Evolutionary conservation across 805 yeast genomes (phyloP).

Genomic region (Sungouiella blattae): DNA sequence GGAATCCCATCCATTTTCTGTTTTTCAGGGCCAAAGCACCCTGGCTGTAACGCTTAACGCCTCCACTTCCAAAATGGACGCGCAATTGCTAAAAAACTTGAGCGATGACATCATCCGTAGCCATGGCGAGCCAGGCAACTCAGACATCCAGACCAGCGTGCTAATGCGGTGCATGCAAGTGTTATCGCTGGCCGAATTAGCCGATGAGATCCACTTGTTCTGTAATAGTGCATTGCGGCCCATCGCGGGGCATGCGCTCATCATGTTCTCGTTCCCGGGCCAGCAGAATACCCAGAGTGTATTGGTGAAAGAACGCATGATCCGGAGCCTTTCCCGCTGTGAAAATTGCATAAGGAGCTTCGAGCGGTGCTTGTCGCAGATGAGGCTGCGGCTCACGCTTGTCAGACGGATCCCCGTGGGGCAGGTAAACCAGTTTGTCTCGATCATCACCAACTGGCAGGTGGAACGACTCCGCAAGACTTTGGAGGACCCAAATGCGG

Average conservation of each 20-base stretch:
- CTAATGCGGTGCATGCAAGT: constrained; percentile 20
- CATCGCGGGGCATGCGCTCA: constrained; percentile 50
- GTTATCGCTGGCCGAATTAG: constrained; percentile 13
- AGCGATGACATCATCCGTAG: constrained; percentile 22
- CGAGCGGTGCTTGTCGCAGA: constrained; percentile 48
- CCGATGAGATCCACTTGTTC: constrained; percentile 44
- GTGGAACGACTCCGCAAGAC: constrained; percentile 7
- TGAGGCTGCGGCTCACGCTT: constrained; percentile 50
- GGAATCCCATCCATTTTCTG: no score
- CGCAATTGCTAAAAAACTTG: constrained; percentile 13
- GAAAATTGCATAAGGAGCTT: constrained; percentile 51
- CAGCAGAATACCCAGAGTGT: constrained; percentile 28
- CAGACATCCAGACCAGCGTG: constrained; percentile 24
- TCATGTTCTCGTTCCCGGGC: constrained; percentile 56
- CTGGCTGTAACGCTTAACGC: no score
- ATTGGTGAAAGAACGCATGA: constrained; percentile 39
- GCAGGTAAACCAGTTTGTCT: constrained; percentile 29
- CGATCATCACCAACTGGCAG: constrained; percentile 36
- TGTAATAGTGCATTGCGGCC: constrained; percentile 50
- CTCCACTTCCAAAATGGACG: no score
- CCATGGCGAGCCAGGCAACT: constrained; percentile 24
- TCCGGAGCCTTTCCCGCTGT: constrained; percentile 45
- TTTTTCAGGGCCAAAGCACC: no score
- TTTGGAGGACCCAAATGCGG: not conserved
- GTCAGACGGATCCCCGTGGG: constrained; percentile 41